These are phyloP conservation scores for Roridomyces roridus DNA, from an alignment of 768 basidiomycete species.

Conservation along the genomic window DNA sequence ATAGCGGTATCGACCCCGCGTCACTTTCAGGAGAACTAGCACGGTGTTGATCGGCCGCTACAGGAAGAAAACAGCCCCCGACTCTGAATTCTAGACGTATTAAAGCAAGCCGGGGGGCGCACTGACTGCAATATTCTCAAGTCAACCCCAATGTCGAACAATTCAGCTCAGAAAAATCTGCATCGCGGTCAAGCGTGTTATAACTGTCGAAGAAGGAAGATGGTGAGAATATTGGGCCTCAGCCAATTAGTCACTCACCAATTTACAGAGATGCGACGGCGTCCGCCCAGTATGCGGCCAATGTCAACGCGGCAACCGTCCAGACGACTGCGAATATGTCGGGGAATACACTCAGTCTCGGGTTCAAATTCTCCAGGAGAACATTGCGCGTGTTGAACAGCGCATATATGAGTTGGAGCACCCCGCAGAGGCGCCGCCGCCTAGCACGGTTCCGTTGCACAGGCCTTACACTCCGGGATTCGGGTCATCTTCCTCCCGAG, in stretches of 20 bases:
- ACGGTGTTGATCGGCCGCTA: too few relatives aligned
- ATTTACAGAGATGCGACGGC: constrained; percentile 60
- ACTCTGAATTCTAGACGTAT: too few relatives aligned
- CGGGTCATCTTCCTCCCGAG: neutral
- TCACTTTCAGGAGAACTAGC: too few relatives aligned
- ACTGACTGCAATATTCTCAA: too few relatives aligned
- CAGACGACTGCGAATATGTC: constrained; percentile 66
- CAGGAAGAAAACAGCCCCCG: too few relatives aligned
- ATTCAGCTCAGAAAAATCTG: neutral
- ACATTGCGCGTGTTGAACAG: constrained; percentile 50
- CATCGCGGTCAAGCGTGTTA: constrained; percentile 23
- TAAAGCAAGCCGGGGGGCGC: too few relatives aligned
- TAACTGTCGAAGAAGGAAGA: constrained; percentile 20
- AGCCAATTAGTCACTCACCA: neutral
- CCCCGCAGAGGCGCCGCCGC: constrained; percentile 30
- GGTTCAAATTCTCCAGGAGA: constrained; percentile 58
- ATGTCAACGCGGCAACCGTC: constrained; percentile 52
- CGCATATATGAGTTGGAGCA: constrained; percentile 55
- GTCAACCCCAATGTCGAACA: too few relatives aligned
- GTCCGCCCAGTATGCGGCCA: constrained; percentile 57
- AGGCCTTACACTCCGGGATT: constrained; percentile 38
- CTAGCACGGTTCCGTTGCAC: constrained; percentile 38
- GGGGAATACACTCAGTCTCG: constrained; percentile 51
- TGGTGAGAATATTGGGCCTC: constrained; percentile 1
- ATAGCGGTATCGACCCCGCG: too few relatives aligned